phyloP scores from a whole-genome alignment of 2,329 filamentous ascomycete genomes.

The Clarireedia hainanense region DNA sequence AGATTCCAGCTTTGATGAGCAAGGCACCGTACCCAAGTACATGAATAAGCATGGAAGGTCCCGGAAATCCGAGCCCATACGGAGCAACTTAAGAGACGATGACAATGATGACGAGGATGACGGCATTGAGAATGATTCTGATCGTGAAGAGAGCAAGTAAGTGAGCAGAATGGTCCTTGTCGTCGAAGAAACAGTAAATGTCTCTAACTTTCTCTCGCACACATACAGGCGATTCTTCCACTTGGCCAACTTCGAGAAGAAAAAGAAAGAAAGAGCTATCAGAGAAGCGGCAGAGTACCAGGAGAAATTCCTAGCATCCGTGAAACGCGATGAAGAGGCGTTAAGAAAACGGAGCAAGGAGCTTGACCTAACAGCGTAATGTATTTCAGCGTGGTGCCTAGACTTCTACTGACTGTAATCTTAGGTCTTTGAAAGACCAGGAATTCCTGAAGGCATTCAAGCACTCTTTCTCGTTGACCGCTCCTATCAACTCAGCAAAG shows the following conservation, averaged over 20 bases:
- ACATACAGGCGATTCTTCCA: not conserved
- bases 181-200: not conserved
- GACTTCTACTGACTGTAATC: not conserved
- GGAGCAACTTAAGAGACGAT: not conserved
- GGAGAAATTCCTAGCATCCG: not conserved
- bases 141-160: constrained; percentile 23
- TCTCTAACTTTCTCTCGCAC: not conserved
- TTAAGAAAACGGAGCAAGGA: not conserved
- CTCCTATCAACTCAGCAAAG: not conserved
- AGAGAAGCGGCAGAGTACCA: not conserved
- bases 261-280: not conserved
- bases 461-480: not conserved
- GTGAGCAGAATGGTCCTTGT: not conserved
- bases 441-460: not conserved
- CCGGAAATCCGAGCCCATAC: not conserved
- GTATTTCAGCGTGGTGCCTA: not conserved
- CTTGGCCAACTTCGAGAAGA: constrained; percentile 1
- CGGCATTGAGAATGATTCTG: constrained; percentile 22
- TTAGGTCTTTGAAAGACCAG: not conserved
- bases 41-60: not conserved
- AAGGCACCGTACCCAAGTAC: not conserved
- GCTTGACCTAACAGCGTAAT: not conserved
- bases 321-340: not conserved
- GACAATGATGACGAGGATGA: constrained; percentile 20
- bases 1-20: not conserved